phyloP scores from a whole-genome alignment of 169 alveolate species.

The Haemoproteus tartakovskyi region DNA sequence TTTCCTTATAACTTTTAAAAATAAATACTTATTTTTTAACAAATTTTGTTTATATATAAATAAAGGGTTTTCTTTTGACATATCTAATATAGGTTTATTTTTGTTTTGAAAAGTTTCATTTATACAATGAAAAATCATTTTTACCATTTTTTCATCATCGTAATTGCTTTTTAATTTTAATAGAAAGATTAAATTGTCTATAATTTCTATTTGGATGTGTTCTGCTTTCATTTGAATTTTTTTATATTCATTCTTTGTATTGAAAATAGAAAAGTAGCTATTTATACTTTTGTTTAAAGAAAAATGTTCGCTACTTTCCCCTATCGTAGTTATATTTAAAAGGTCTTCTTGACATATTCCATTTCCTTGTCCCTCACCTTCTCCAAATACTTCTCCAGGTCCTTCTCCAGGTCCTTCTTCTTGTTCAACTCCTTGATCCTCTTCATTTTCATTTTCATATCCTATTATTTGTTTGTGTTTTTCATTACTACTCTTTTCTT shows the following conservation, averaged over 20 bases:
- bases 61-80: constrained; percentile 21
- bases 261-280: constrained; percentile 44
- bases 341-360: too few relatives aligned
- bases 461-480: too few relatives aligned
- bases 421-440: too few relatives aligned
- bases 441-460: too few relatives aligned
- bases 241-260: constrained; percentile 37
- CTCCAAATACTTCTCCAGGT: too few relatives aligned
- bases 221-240: constrained; percentile 15
- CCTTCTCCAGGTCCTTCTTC: too few relatives aligned
- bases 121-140: constrained; percentile 5
- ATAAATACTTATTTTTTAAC: constrained; percentile 42
- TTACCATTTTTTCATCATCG: not conserved
- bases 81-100: constrained; percentile 10
- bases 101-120: constrained; percentile 22
- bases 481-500: too few relatives aligned
- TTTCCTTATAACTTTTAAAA: constrained; percentile 33
- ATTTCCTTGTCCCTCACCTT: too few relatives aligned
- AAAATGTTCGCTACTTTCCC: too few relatives aligned
- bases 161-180: constrained; percentile 16
- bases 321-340: too few relatives aligned
- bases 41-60: constrained; percentile 21
- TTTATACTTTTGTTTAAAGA: not conserved
- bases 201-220: constrained; percentile 11
- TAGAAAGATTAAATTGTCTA: constrained; percentile 28